Conservation (phyloP, 176 grass and related monocot genomes). For the Oryza longistaminata region DNA sequence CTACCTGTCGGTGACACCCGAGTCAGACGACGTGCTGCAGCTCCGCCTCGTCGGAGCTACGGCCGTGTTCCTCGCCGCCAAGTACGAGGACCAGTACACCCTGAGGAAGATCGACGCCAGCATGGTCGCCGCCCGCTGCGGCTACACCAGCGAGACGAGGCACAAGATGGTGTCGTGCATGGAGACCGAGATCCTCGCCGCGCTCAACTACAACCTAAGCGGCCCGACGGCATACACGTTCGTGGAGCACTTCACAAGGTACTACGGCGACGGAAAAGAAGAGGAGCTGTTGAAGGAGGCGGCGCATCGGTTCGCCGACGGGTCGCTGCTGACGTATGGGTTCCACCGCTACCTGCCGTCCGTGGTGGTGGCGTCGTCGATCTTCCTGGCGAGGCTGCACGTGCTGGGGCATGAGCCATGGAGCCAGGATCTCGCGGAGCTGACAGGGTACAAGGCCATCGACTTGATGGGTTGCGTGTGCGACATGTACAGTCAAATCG, state of each 20-base stretch:
- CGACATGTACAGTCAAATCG: background rate
- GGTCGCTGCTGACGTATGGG: background rate
- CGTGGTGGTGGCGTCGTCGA: slow-evolving; percentile 25
- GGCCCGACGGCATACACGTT: slow-evolving; percentile 40
- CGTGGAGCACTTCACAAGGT: slow-evolving; percentile 35
- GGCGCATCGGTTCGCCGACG: background rate
- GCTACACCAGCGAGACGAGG: background rate
- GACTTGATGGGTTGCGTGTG: background rate
- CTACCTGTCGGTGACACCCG: slow-evolving; percentile 13
- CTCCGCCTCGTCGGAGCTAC: slow-evolving; percentile 29
- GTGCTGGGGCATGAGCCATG: background rate
- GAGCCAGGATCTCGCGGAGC: slow-evolving; percentile 2
- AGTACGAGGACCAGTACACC: slow-evolving; percentile 36
- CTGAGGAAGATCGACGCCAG: background rate
- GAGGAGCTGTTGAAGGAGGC: background rate
- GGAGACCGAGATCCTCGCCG: slow-evolving; percentile 16
- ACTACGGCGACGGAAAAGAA: background rate
- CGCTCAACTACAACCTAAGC: slow-evolving; percentile 32
- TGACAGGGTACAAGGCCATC: slow-evolving; percentile 30
- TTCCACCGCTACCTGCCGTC: slow-evolving; percentile 26
- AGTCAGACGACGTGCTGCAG: background rate
- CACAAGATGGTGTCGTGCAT: background rate
- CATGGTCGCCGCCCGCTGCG: background rate
- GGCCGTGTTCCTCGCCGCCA: slow-evolving; percentile 41
- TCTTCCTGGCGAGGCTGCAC: slow-evolving; percentile 34